A percentile compares a stretch with the other conserved stretches of the same genome.
These are phyloP conservation scores for Maudiozyma pseudohumilis DNA, from an alignment of 805 yeast species.

Conservation along the genomic window DNA sequence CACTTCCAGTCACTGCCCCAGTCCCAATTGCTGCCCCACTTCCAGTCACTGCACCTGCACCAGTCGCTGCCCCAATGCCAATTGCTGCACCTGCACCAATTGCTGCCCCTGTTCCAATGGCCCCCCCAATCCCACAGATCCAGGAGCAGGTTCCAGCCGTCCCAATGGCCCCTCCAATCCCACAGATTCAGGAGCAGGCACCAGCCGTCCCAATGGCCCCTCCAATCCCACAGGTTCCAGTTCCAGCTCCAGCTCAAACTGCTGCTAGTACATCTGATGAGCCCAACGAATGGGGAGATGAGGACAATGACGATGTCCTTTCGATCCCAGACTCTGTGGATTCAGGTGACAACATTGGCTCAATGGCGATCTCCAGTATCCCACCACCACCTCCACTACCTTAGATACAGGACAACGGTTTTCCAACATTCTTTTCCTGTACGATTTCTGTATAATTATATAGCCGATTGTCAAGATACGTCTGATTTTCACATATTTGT, in stretches of 20 bases:
- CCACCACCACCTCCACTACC: slow-evolving; percentile 29
- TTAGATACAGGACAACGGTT: too few relatives aligned
- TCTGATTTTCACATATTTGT: neutral
- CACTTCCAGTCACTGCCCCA: slow-evolving; percentile 26
- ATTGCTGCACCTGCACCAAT: slow-evolving; percentile 11
- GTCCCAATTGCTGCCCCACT: slow-evolving; percentile 3
- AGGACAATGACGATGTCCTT: slow-evolving; percentile 22
- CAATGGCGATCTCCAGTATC: slow-evolving; percentile 16
- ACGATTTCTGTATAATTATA: too few relatives aligned
- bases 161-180: slow-evolving; percentile 9
- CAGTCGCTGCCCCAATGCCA: slow-evolving; percentile 10
- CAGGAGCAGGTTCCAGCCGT: neutral
- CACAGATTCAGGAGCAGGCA: neutral
- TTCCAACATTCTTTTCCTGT: too few relatives aligned
- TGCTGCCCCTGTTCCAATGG: slow-evolving; percentile 7
- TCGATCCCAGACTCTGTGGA: slow-evolving; percentile 30
- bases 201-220: slow-evolving; percentile 3
- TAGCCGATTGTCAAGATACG: too few relatives aligned
- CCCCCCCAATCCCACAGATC: slow-evolving; percentile 8
- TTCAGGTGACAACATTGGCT: slow-evolving; percentile 17
- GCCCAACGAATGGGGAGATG: neutral
- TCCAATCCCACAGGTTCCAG: slow-evolving; percentile 4
- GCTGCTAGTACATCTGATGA: neutral
- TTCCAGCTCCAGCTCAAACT: neutral
- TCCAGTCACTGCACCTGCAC: slow-evolving; percentile 5